Conservation (phyloP, 768 basidiomycete species). For the Dentipellis sp. region DNA sequence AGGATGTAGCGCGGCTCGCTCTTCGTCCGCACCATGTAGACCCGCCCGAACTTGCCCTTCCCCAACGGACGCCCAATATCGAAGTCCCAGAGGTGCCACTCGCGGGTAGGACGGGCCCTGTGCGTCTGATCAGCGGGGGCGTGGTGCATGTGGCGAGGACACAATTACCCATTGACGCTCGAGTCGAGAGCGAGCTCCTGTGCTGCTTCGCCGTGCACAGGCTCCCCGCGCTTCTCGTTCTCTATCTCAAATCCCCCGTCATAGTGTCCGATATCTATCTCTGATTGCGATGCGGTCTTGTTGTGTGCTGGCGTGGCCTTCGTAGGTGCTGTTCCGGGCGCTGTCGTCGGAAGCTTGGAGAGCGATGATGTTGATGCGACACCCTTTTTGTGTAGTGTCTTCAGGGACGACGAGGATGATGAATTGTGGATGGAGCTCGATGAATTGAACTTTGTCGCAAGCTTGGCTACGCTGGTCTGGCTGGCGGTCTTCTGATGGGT, state of each 20-base stretch:
- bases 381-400: slow-evolving; percentile 15
- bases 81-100: slow-evolving; percentile 80
- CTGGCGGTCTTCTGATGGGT: slow-evolving; percentile 44
- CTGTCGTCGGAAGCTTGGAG: slow-evolving; percentile 13
- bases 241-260: slow-evolving; percentile 96
- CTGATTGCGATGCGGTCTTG: slow-evolving; percentile 13
- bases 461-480: slow-evolving; percentile 56
- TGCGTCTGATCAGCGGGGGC: slow-evolving; percentile 2
- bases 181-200: slow-evolving; percentile 80
- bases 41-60: slow-evolving; percentile 98
- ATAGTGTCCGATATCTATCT: slow-evolving; percentile 78
- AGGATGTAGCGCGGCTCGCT: slow-evolving; percentile 83
- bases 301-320: neutral
- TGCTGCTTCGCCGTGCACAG: slow-evolving; percentile 69
- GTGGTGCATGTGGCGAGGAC: slow-evolving; percentile 1
- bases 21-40: slow-evolving; percentile 97
- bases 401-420: slow-evolving; percentile 7
- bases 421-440: slow-evolving; percentile 40
- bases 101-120: slow-evolving; percentile 65
- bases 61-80: slow-evolving; percentile 94
- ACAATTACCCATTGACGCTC: slow-evolving; percentile 50
- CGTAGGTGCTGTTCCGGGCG: slow-evolving; percentile 8
- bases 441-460: slow-evolving; percentile 66
- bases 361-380: slow-evolving; percentile 22
- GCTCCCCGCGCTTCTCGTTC: slow-evolving; percentile 69